Conservation (phyloP, 352 stramenopile genomes). For the Phytophthora pini region DNA sequence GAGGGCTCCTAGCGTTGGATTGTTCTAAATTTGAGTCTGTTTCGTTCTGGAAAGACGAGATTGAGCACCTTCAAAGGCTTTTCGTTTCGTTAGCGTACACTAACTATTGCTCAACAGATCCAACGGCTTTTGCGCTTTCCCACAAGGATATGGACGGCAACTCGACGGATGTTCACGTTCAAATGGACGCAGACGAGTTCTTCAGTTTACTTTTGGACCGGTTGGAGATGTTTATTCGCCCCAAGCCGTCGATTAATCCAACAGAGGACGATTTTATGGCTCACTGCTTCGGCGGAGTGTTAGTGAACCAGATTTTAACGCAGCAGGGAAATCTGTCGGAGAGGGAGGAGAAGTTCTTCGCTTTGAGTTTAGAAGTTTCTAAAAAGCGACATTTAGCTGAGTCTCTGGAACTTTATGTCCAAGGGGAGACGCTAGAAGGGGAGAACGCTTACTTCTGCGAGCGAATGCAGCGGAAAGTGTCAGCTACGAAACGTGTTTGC, state of each 20-base stretch:
- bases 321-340: slow-evolving; percentile 81
- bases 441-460: slow-evolving; percentile 88
- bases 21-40: slow-evolving; percentile 17
- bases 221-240: slow-evolving; percentile 62
- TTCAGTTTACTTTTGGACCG: slow-evolving; percentile 82
- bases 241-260: slow-evolving; percentile 1
- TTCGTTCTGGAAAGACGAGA: slow-evolving; percentile 52
- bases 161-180: slow-evolving; percentile 70
- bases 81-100: slow-evolving; percentile 68
- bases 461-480: slow-evolving; percentile 68
- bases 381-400: slow-evolving; percentile 70
- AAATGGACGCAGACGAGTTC: slow-evolving; percentile 89
- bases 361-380: slow-evolving; percentile 80
- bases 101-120: slow-evolving; percentile 57
- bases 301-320: slow-evolving; percentile 88
- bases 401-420: slow-evolving; percentile 73
- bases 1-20: slow-evolving; percentile 53
- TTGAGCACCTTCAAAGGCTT: slow-evolving; percentile 69
- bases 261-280: slow-evolving; percentile 50
- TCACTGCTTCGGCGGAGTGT: slow-evolving; percentile 70
- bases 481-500: slow-evolving; percentile 83
- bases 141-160: slow-evolving; percentile 79
- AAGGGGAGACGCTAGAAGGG: slow-evolving; percentile 76
- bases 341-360: slow-evolving; percentile 86
- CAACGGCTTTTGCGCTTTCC: slow-evolving; percentile 68